Base-by-base conservation (phyloP, 805 yeast genomes). In the Torulaspora delbrueckii region DNA sequence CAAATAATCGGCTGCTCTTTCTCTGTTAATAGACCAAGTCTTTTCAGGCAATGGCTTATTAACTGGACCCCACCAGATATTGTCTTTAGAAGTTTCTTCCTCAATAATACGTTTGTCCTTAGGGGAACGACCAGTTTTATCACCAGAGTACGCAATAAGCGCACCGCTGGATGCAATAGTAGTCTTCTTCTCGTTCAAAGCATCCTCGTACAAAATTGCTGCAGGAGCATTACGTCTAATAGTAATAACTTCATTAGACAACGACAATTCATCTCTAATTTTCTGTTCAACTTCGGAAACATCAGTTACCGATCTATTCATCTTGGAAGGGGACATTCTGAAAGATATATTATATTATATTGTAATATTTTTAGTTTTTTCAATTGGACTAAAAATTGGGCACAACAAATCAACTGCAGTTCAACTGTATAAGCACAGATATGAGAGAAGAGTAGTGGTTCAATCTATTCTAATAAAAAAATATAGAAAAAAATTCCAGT, bases 11-110 rank as follows among this genome's bases (percentile, higher is more conserved):
- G 90, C 79, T 42, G 99, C 98, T 73, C 99, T 86, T 59, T 91
- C 91, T 68, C 95, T 84, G 68, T 95, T 86, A 60, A 91, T 89
- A 60, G 81, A 79, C 98, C 98, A 91, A 18, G 96, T 89, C 66
- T 83, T 82, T 71, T 88, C 96, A 50, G 87, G 84, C 58, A 91
- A 90, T 72, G 91, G 86, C 72, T 86, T 88, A 75, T 91, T 91
- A 57, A 91, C 99, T 2, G 98, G 98, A 22, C 99, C 99, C 99
- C 99, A 91, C 99, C 99, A 91, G 59, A 91, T 81, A 63, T 90
- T 74, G 48, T 86, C 77, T 50, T 77, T 71, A 32, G 96, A 88
- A 42, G 93, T 77, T 58, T 79, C 84, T 74, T 93, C 98, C 61
- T 90, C 97, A 52, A 91, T 97, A 67, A 91, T 87, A 74, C 99